Conservation (phyloP, 176 grass and related monocot genomes). For the Phragmites australis region DNA sequence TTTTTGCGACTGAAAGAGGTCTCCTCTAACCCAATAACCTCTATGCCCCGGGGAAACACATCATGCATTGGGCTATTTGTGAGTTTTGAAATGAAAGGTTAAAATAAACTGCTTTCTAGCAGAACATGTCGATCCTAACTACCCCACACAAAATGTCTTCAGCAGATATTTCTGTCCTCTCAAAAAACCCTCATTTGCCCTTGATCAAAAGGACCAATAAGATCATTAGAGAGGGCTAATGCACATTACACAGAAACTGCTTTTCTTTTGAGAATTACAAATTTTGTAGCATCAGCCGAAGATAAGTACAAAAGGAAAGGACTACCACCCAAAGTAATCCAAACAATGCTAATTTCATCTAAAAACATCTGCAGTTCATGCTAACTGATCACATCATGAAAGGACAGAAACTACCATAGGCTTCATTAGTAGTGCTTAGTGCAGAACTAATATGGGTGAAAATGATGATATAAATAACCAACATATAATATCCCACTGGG, state of each 20-base stretch:
- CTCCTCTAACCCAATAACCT: no score
- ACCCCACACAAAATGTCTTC: conserved; percentile 44
- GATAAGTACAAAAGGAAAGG: not conserved
- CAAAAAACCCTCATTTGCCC: conserved; percentile 95
- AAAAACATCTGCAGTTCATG: not conserved
- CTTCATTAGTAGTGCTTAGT: not conserved
- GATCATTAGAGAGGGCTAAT: conserved; percentile 24
- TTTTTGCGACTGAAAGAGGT: no score
- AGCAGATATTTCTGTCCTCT: conserved; percentile 85
- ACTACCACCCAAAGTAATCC: not conserved
- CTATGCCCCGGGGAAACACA: no score
- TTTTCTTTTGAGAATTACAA: not conserved
- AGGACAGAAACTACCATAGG: not conserved
- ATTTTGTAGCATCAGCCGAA: not conserved
- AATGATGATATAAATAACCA: not conserved
- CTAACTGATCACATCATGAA: not conserved
- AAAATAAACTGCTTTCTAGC: no score
- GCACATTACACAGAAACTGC: not conserved
- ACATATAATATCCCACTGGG: not conserved
- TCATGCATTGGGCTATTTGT: no score
- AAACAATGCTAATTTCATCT: not conserved
- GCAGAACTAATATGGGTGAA: not conserved
- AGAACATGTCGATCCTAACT: no score
- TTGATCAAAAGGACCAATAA: conserved; percentile 44
- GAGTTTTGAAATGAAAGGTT: no score